Percentiles rank a stretch among this genome's conserved stretches.
Evolutionary conservation across 2,329 filamentous ascomycete genomes (phyloP).

Genomic region (Fusarium albosuccineum): DNA sequence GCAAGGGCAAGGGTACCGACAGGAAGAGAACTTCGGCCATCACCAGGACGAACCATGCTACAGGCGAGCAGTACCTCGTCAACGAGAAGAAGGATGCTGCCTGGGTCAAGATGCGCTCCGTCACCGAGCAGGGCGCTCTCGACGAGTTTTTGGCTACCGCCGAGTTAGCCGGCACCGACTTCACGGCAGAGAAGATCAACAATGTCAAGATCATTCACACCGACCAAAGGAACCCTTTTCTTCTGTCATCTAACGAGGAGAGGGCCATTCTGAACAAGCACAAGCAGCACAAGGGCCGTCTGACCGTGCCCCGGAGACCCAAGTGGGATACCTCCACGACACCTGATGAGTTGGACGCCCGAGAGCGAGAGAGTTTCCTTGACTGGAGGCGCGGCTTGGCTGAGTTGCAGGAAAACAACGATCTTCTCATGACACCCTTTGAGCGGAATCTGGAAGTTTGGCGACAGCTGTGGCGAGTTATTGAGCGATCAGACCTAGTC

Average conservation of each 20-base stretch:
- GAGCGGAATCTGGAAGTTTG: slow-evolving; percentile 98
- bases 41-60: slow-evolving; percentile 79
- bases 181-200: slow-evolving; percentile 98
- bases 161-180: slow-evolving; percentile 97
- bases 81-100: slow-evolving; percentile 91
- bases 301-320: slow-evolving; percentile 92
- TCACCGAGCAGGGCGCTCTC: slow-evolving; percentile 95
- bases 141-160: slow-evolving; percentile 97
- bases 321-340: slow-evolving; percentile 91
- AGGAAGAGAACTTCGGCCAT: slow-evolving; percentile 76
- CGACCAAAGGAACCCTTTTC: slow-evolving; percentile 94
- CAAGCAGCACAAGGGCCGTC: slow-evolving; percentile 78
- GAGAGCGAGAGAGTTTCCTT: slow-evolving; percentile 84
- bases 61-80: slow-evolving; percentile 91
- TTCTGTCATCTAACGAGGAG: slow-evolving; percentile 89
- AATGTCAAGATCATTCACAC: slow-evolving; percentile 99
- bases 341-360: slow-evolving; percentile 80
- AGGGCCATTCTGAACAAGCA: slow-evolving; percentile 83
- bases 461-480: slow-evolving; percentile 97
- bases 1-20: slow-evolving; percentile 88
- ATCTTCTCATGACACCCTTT: slow-evolving; percentile 96
- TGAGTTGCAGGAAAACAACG: slow-evolving; percentile 92
- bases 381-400: slow-evolving; percentile 92
- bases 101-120: slow-evolving; percentile 99
- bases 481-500: slow-evolving; percentile 93